Conservation (phyloP, 176 grass and related monocot genomes). For the Oryza nivara region DNA sequence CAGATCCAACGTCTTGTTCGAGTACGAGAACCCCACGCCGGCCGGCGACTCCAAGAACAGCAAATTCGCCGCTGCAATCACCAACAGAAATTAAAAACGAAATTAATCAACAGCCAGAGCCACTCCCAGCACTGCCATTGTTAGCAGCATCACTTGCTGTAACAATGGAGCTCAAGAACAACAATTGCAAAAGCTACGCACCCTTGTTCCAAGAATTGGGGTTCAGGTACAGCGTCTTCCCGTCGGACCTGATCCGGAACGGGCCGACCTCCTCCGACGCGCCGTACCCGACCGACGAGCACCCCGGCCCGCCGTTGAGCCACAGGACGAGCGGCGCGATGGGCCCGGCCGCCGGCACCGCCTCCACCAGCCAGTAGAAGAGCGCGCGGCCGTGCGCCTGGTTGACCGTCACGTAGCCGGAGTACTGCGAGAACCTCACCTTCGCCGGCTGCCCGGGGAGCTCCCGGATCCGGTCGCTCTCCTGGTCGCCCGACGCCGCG, state of each 20-base stretch:
- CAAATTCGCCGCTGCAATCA: conserved; percentile 78
- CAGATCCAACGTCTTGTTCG: conserved; percentile 82
- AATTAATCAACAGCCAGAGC: conserved; percentile 29
- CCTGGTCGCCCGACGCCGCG: conserved; percentile 42
- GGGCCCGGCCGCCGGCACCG: conserved; percentile 56
- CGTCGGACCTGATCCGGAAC: conserved; percentile 84
- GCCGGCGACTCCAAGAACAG: conserved; percentile 96
- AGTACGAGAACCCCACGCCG: conserved; percentile 96
- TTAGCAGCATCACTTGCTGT: neutral
- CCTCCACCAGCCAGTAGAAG: conserved; percentile 99
- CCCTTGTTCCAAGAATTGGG: conserved; percentile 94
- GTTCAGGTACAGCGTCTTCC: conserved; percentile 70
- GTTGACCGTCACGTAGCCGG: conserved; percentile 87
- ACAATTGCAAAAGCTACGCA: conserved; percentile 15
- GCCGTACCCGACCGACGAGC: conserved; percentile 88
- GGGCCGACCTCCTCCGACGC: conserved; percentile 98
- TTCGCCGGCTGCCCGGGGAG: conserved; percentile 73
- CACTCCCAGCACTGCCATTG: conserved; percentile 7
- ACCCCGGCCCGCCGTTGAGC: conserved; percentile 95
- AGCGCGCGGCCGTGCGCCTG: conserved; percentile 70
- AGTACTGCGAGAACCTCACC: conserved; percentile 77
- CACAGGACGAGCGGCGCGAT: conserved; percentile 81
- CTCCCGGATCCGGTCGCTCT: conserved; percentile 78
- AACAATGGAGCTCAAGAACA: conserved; percentile 7
- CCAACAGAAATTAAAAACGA: neutral